These are phyloP conservation scores for Trematosphaeria pertusa DNA, from an alignment of 2,329 filamentous ascomycete genomes.

Conservation along the genomic window DNA sequence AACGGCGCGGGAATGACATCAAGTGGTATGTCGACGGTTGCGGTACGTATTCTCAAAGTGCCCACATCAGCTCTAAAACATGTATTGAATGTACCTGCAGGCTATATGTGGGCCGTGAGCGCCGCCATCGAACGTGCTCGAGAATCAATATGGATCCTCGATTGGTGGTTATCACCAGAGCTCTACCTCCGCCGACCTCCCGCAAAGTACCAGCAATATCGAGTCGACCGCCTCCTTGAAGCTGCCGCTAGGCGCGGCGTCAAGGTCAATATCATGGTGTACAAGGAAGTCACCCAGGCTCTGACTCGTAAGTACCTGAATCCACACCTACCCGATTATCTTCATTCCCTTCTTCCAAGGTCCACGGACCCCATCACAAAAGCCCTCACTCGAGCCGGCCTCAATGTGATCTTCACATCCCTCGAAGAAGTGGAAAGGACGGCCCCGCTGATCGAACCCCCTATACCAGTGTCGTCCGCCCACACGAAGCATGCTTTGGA, in stretches of 20 bases:
- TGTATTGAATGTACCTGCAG: slow-evolving; percentile 5
- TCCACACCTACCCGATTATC: slow-evolving; percentile 51
- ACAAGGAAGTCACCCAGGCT: slow-evolving; percentile 83
- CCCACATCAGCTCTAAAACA: not conserved
- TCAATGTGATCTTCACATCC: slow-evolving; percentile 54
- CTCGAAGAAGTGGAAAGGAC: slow-evolving; percentile 55
- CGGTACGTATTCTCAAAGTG: not conserved
- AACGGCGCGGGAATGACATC: slow-evolving; percentile 72
- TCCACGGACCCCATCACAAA: slow-evolving; percentile 52
- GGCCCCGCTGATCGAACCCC: slow-evolving; percentile 53
- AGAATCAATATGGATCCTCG: slow-evolving; percentile 83
- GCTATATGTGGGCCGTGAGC: slow-evolving; percentile 84
- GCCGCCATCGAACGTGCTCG: slow-evolving; percentile 77
- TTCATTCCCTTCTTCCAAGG: slow-evolving; percentile 52
- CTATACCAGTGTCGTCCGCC: slow-evolving; percentile 64
- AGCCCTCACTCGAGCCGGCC: slow-evolving; percentile 48
- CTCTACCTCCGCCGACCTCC: slow-evolving; percentile 86
- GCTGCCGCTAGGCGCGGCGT: slow-evolving; percentile 85
- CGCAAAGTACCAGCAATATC: slow-evolving; percentile 80
- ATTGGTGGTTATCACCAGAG: slow-evolving; percentile 90
- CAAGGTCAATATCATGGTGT: slow-evolving; percentile 84
- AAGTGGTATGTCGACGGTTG: slow-evolving; percentile 87
- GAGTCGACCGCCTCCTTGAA: slow-evolving; percentile 81
- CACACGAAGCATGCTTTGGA: slow-evolving; percentile 85
- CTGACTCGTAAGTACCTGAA: slow-evolving; percentile 71